Evolutionary conservation across 148 eudicot genomes (phyloP).

Genomic region (Amaranthus hypochondriacus): DNA sequence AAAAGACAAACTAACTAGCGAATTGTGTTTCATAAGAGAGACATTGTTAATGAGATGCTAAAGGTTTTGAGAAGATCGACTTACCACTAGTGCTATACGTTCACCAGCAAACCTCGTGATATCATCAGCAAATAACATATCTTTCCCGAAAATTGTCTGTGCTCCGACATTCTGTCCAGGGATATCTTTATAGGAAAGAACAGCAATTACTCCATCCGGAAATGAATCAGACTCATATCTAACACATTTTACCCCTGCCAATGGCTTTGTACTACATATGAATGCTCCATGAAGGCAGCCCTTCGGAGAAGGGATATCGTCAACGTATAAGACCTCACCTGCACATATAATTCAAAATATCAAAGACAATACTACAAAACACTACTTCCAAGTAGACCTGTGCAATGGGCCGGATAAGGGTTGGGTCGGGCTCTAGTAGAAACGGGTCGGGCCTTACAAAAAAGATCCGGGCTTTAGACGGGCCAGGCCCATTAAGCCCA

Average conservation of each 20-base stretch:
- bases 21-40: background rate
- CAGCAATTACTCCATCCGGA: conserved; percentile 42
- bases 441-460: too few relatives aligned
- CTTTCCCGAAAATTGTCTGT: conserved; percentile 33
- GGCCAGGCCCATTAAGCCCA: too few relatives aligned
- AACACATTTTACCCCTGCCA: conserved; percentile 59
- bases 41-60: background rate
- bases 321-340: conserved; percentile 94
- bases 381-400: too few relatives aligned
- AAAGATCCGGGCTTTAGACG: too few relatives aligned
- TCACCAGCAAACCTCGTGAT: conserved; percentile 68
- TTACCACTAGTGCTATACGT: conserved; percentile 82
- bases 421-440: too few relatives aligned
- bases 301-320: conserved; percentile 90
- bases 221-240: conserved; percentile 36
- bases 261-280: conserved; percentile 75
- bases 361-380: background rate
- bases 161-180: conserved; percentile 83
- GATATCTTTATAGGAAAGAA: conserved; percentile 64
- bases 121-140: conserved; percentile 78
- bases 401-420: too few relatives aligned
- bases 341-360: conserved; percentile 13
- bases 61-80: background rate
- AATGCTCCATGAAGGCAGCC: conserved; percentile 90
- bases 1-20: too few relatives aligned